Conservation (phyloP, 345 rosid species). For the Psidium guajava region DNA sequence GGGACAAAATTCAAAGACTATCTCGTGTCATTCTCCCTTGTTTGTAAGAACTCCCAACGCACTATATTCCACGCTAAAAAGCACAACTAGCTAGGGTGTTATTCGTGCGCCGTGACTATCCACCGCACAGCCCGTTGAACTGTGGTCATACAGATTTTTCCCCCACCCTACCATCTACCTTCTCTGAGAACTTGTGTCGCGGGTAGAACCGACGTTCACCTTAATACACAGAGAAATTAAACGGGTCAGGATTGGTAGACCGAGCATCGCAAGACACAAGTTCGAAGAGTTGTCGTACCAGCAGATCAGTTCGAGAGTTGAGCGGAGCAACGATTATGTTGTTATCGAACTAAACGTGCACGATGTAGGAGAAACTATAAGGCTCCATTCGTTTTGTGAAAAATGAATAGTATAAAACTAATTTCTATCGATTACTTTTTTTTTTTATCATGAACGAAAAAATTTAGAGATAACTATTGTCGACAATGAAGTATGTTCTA, state of each 20-base stretch:
- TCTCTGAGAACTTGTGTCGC: background rate
- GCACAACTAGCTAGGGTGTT: background rate
- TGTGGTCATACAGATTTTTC: background rate
- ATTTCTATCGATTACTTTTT: no score
- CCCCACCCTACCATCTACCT: background rate
- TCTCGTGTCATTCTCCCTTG: no score
- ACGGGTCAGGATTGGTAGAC: rapidly evolving
- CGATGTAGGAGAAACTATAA: no score
- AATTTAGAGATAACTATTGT: no score
- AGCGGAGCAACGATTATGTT: background rate
- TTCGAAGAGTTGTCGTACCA: rapidly evolving
- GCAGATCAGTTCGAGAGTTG: background rate
- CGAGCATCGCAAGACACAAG: background rate
- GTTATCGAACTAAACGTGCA: background rate
- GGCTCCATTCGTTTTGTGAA: no score
- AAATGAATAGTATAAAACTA: no score
- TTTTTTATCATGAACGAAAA: no score
- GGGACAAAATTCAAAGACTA: no score
- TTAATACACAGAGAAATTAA: background rate
- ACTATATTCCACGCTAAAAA: rapidly evolving
- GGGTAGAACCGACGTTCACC: background rate
- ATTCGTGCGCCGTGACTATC: rapidly evolving
- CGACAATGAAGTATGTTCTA: no score
- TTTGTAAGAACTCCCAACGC: background rate
- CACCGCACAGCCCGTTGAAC: rapidly evolving